Evolutionary conservation across 306 rosid species (phyloP).

Genomic region (Glycine latifolia): DNA sequence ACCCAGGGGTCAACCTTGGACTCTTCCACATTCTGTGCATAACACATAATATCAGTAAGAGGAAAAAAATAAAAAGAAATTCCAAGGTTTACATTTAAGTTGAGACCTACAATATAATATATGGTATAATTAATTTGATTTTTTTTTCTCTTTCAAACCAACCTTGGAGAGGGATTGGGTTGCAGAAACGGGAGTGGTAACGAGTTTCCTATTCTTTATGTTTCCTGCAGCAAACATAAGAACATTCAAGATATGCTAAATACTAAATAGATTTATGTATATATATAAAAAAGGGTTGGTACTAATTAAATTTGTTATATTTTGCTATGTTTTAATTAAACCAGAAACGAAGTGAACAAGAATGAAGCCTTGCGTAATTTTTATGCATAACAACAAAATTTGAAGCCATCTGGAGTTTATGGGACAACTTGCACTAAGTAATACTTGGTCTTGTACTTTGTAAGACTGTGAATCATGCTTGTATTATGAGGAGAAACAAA

Average conservation of each 20-base stretch:
- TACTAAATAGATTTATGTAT: conserved; percentile 18
- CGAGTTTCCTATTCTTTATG: conserved; percentile 71
- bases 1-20: conserved; percentile 32
- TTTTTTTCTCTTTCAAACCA: conserved; percentile 27
- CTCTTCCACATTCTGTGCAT: conserved; percentile 61
- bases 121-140: too few relatives aligned
- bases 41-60: conserved; percentile 35
- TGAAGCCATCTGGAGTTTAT: conserved; percentile 16
- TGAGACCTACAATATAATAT: not conserved
- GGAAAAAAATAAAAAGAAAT: not conserved
- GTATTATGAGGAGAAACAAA: conserved; percentile 14
- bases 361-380: conserved; percentile 26
- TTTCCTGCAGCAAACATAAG: conserved; percentile 72
- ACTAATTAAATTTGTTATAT: conserved; percentile 22
- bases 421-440: conserved; percentile 35
- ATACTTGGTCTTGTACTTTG: not conserved
- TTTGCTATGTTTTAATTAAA: conserved; percentile 7
- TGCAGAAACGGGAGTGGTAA: conserved; percentile 57
- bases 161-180: conserved; percentile 60
- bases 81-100: conserved; percentile 18
- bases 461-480: conserved; percentile 16
- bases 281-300: not conserved
- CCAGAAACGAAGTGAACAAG: conserved; percentile 3
- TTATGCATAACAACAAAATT: conserved; percentile 15
- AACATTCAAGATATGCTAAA: conserved; percentile 51